Conservation (phyloP, 768 basidiomycete genomes). For the Mycena olivaceomarginata region DNA sequence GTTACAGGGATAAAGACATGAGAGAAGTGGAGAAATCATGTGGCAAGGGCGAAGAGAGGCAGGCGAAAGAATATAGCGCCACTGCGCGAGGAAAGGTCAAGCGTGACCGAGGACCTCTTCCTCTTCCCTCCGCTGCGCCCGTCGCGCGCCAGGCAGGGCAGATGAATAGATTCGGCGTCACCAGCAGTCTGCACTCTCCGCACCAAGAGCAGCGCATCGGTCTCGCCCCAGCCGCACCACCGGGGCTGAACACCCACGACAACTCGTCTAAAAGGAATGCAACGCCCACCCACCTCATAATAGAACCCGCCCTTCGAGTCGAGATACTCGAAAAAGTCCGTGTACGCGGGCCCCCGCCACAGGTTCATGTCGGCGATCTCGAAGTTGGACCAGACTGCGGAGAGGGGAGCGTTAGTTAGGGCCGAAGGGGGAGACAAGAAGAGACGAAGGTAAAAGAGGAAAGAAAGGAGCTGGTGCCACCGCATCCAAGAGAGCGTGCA, state of each 20-base stretch:
- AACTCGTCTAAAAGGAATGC: conserved; percentile 55
- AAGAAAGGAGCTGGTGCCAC: not conserved
- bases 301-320: conserved; percentile 80
- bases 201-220: too few relatives aligned
- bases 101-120: too few relatives aligned
- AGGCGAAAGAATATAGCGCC: too few relatives aligned
- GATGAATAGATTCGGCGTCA: too few relatives aligned
- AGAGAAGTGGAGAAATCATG: conserved; percentile 53
- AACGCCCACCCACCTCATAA: conserved; percentile 70
- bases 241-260: too few relatives aligned
- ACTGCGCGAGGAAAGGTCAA: too few relatives aligned
- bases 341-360: conserved; percentile 80
- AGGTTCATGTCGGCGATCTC: conserved; percentile 83
- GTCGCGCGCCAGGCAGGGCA: too few relatives aligned
- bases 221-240: too few relatives aligned
- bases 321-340: conserved; percentile 78
- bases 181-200: too few relatives aligned
- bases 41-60: not conserved
- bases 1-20: not conserved
- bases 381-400: conserved; percentile 77
- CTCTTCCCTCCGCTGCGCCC: too few relatives aligned
- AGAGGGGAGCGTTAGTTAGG: not conserved
- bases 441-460: not conserved
- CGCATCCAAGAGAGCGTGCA: too few relatives aligned
- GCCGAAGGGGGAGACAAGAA: not conserved